phyloP scores from a whole-genome alignment of 2,329 filamentous ascomycete genomes.

The Colletotrichum liriopes region DNA sequence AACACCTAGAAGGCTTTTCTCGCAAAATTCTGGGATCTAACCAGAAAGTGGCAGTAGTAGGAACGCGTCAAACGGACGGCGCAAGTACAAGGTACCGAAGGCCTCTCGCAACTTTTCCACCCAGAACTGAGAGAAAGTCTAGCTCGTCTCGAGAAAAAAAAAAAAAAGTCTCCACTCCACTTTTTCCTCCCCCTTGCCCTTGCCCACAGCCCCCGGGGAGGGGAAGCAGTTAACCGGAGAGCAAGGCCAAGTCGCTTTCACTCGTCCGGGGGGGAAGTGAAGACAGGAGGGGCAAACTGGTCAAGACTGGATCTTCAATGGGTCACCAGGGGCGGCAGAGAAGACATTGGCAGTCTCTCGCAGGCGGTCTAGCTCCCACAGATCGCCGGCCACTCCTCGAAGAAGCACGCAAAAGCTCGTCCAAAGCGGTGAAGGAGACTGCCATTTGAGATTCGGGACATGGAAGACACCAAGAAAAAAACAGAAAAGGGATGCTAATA shows the following conservation, averaged over 20 bases:
- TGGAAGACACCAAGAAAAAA: conserved; percentile 6
- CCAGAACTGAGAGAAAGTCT: background rate
- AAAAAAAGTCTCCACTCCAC: conserved; percentile 11
- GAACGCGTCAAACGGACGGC: background rate
- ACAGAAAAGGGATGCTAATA: conserved; percentile 10
- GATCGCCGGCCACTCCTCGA: background rate
- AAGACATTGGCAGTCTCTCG: background rate
- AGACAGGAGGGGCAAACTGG: background rate
- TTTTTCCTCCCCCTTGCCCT: conserved; percentile 2
- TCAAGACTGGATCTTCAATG: background rate
- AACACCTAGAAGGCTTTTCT: background rate
- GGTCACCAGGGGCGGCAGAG: background rate
- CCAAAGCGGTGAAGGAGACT: conserved; percentile 37
- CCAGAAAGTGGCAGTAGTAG: background rate
- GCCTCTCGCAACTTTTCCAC: background rate
- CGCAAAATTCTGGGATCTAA: background rate
- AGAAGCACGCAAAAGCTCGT: background rate
- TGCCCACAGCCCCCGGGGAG: conserved; percentile 14
- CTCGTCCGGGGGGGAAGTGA: background rate
- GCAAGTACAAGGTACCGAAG: conserved; percentile 1
- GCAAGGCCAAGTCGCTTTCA: background rate
- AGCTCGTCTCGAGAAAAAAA: background rate
- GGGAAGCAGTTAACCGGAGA: conserved; percentile 3
- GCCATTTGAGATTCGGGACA: conserved; percentile 7
- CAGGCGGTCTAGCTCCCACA: background rate